These are phyloP conservation scores for Annona squamosa DNA, from an alignment of 164 flowering plant species.

Conservation along the genomic window DNA sequence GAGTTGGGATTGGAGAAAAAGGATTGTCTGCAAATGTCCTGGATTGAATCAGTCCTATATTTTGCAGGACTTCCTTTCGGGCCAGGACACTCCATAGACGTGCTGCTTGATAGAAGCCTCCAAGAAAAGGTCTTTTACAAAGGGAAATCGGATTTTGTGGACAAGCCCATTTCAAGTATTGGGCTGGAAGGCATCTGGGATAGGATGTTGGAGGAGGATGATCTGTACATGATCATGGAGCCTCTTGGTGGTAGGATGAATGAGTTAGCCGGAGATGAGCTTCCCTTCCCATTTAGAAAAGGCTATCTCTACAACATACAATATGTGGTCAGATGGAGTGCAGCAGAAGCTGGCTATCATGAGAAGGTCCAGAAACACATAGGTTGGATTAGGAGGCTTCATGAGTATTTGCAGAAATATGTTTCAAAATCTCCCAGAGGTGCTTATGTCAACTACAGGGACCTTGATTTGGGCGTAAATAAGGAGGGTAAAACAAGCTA, in stretches of 20 bases:
- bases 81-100: constrained; percentile 7
- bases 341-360: constrained; percentile 2
- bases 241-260: constrained; percentile 20
- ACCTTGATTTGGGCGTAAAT: constrained; percentile 17
- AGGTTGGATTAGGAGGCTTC: constrained; percentile 12
- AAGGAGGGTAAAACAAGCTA: constrained; percentile 7
- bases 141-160: constrained; percentile 16
- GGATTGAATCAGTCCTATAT: constrained; percentile 29
- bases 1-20: constrained; percentile 21
- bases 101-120: constrained; percentile 13
- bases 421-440: constrained; percentile 18
- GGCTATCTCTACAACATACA: constrained; percentile 13
- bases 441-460: constrained; percentile 20
- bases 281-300: constrained; percentile 20
- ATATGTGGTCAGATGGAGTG: constrained; percentile 11
- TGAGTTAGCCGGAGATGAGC: constrained; percentile 17
- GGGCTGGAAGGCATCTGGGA: constrained; percentile 12
- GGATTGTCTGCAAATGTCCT: constrained; percentile 32
- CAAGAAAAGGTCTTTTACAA: not conserved
- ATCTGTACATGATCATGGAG: not conserved
- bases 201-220: constrained; percentile 6
- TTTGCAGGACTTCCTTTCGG: constrained; percentile 15
- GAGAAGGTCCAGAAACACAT: constrained; percentile 4
- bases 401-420: constrained; percentile 12
- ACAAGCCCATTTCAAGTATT: constrained; percentile 7